These are phyloP conservation scores for Tolypocladium tundrense DNA, from an alignment of 2,329 filamentous ascomycete species.

Conservation along the genomic window DNA sequence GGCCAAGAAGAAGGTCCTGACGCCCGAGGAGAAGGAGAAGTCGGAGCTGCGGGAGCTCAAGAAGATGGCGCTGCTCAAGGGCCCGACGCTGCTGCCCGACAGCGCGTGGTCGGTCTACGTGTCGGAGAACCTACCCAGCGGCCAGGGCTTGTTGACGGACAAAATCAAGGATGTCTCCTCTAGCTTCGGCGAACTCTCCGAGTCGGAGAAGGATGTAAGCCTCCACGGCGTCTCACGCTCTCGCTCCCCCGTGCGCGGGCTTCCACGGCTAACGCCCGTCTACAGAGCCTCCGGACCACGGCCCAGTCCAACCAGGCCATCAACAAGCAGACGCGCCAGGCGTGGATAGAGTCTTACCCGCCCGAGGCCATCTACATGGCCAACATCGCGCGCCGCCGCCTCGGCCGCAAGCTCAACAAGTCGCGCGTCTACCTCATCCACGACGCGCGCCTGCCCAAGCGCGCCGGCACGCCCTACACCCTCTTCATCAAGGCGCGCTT, in stretches of 20 bases:
- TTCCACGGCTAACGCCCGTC: not conserved
- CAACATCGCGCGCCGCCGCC: constrained; percentile 34
- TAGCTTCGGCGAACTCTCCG: constrained; percentile 28
- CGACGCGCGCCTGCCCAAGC: constrained; percentile 39
- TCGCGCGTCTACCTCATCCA: constrained; percentile 19
- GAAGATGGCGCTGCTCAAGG: constrained; percentile 28
- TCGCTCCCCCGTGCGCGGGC: not conserved
- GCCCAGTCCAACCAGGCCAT: constrained; percentile 27
- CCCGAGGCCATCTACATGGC: constrained; percentile 30
- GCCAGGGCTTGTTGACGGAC: constrained; percentile 4
- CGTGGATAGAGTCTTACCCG: constrained; percentile 37
- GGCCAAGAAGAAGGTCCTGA: constrained; percentile 16
- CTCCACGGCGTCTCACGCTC: not conserved
- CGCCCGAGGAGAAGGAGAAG: constrained; percentile 27
- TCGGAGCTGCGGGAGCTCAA: constrained; percentile 24
- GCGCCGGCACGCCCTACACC: constrained; percentile 18
- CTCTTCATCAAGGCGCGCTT: constrained; percentile 29
- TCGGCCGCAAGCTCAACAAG: constrained; percentile 25
- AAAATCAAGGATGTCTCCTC: constrained; percentile 17
- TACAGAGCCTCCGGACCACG: constrained; percentile 19
- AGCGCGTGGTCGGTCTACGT: constrained; percentile 29
- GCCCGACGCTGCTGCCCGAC: constrained; percentile 22
- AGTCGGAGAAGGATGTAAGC: constrained; percentile 33
- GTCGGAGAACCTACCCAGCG: constrained; percentile 15
- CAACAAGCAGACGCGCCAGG: constrained; percentile 29